Evolutionary conservation across 2,329 filamentous ascomycete genomes (phyloP).

Genomic region (Blastomyces parvus): DNA sequence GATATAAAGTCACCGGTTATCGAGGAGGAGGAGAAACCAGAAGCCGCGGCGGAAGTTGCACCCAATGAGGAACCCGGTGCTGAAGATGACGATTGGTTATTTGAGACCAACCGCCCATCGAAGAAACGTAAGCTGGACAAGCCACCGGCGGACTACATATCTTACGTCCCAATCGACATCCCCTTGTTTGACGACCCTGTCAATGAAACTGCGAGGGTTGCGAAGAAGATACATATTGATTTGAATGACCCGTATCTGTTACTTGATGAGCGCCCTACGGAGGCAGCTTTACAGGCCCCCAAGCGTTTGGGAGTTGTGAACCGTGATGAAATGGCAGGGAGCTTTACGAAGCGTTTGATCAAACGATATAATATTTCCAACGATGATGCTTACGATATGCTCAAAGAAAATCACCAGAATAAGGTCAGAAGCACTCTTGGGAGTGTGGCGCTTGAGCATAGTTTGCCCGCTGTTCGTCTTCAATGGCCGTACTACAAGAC

Average conservation of each 20-base stretch:
- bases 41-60: conserved; percentile 18
- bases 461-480: conserved; percentile 78
- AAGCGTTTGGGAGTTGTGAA: conserved; percentile 29
- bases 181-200: conserved; percentile 76
- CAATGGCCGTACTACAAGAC: conserved; percentile 96
- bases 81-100: conserved; percentile 48
- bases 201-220: conserved; percentile 58
- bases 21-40: conserved; percentile 22
- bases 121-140: conserved; percentile 57
- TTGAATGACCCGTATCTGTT: conserved; percentile 81
- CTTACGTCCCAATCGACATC: conserved; percentile 51
- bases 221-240: conserved; percentile 73
- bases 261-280: conserved; percentile 63
- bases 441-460: conserved; percentile 88
- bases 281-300: conserved; percentile 48
- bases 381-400: conserved; percentile 85
- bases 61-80: conserved; percentile 40
- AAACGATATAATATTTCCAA: conserved; percentile 93
- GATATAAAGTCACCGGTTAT: conserved; percentile 50
- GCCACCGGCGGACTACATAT: conserved; percentile 37
- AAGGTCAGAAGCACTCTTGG: conserved; percentile 89
- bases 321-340: conserved; percentile 55
- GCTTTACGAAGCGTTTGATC: conserved; percentile 61
- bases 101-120: conserved; percentile 41
- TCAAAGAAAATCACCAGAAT: conserved; percentile 95